Base-by-base conservation (phyloP, 257 asterid species). In the Asclepias syriaca region DNA sequence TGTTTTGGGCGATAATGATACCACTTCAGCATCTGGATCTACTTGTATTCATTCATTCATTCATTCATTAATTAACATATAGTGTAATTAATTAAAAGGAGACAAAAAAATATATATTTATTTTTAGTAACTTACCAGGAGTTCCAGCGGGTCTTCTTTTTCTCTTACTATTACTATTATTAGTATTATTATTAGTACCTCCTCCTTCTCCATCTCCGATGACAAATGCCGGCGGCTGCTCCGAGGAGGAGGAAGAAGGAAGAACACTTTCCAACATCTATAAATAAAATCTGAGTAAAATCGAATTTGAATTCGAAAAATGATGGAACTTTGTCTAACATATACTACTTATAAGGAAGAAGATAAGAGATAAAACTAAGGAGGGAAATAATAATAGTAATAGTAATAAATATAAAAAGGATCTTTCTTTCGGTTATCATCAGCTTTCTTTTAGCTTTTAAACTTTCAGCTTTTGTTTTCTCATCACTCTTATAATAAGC, bases 11-110 rank as follows among this genome's bases (percentile, higher is more conserved):
- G 98, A 90, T 0, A 90, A 86, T 0, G 91, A 87, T 55, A 92
- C 96, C 65, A 92, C 98, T 69, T 92, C 97, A 4, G 97, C 98
- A 78, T 90, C 98, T 51, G 97, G 98, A 93, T 93, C 98, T 92
- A 72, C 48, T 24, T 24, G 27, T 0, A 24, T 24, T 24, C 27
- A 24, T 24, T 24, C 27, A 24, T 24, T 24, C 27, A 24, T 24
- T 24, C 27, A 24, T 24, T 24, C 27, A 24, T 24, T 24, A n/a
- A n/a, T n/a, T 0, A 24, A 24, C 27, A 24, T 0, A 24, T 24
- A 24, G 27, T 24, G 27, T 24, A 24, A 24, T 24, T 24, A 57
- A 46, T n/a, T 65, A 53, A 32, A 53, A 0, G 18, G 16, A 49
- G 1, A 69, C 53, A 69, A 60, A 24, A 24, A 24, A n/a, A n/a